Evolutionary conservation across 164 flowering plant genomes (phyloP).

Genomic region (Aristolochia californica): DNA sequence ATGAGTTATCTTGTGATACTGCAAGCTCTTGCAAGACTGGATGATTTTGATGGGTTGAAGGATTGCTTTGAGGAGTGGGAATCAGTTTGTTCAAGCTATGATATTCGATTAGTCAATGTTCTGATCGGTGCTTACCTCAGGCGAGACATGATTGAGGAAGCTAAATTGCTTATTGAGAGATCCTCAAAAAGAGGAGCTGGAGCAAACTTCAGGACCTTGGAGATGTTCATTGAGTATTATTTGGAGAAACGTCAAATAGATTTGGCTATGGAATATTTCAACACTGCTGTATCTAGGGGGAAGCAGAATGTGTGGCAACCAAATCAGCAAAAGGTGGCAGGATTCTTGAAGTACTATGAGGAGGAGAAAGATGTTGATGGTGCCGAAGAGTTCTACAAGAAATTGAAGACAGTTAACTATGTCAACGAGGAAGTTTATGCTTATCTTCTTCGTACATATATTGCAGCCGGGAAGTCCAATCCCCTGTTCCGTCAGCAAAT

Average conservation of each 20-base stretch:
- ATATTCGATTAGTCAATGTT: conserved; percentile 34
- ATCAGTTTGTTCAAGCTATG: conserved; percentile 27
- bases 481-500: conserved; percentile 40
- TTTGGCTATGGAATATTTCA: conserved; percentile 31
- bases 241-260: conserved; percentile 24
- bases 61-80: conserved; percentile 55
- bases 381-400: conserved; percentile 44
- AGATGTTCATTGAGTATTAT: conserved; percentile 35
- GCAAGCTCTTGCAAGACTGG: conserved; percentile 42
- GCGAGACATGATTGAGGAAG: conserved; percentile 49
- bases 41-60: conserved; percentile 33
- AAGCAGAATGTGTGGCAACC: conserved; percentile 34
- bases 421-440: conserved; percentile 24
- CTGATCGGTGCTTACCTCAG: conserved; percentile 29
- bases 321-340: conserved; percentile 11
- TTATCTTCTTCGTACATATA: conserved; percentile 33
- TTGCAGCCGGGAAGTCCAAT: conserved; percentile 33
- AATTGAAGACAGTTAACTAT: conserved; percentile 30
- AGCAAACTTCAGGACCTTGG: conserved; percentile 24
- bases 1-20: conserved; percentile 46
- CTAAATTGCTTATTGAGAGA: conserved; percentile 22
- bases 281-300: conserved; percentile 24
- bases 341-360: conserved; percentile 34
- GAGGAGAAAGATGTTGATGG: conserved; percentile 35
- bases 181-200: conserved; percentile 21